These are phyloP conservation scores for Symbiodinium pilosum DNA, from an alignment of 73 alveolate genomes.

Conservation along the genomic window DNA sequence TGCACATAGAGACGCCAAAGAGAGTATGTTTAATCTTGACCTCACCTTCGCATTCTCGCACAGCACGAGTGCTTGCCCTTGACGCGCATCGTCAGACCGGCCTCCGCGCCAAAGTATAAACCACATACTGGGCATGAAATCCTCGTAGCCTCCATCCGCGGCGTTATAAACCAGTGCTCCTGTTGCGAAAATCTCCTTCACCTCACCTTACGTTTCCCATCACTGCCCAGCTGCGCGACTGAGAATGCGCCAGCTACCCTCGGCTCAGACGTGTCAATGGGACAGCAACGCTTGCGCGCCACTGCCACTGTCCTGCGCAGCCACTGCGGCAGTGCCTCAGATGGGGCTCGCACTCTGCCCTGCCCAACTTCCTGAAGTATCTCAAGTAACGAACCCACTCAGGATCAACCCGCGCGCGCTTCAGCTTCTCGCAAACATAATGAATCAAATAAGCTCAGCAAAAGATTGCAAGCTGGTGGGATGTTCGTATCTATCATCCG, in stretches of 20 bases:
- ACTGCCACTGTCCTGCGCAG: not conserved
- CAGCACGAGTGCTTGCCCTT: no score
- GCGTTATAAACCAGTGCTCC: no score
- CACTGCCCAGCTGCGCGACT: not conserved
- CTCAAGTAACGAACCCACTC: no score
- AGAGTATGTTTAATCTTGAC: no score
- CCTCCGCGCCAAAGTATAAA: no score
- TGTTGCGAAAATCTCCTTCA: no score
- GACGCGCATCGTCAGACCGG: no score
- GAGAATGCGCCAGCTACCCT: no score
- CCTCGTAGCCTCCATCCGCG: no score
- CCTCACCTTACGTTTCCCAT: not conserved
- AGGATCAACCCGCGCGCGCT: not conserved
- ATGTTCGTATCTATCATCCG: not conserved
- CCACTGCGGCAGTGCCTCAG: not conserved
- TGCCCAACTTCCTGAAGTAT: not conserved
- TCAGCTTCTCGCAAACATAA: not conserved
- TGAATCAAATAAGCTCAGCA: not conserved
- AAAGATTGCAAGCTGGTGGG: not conserved
- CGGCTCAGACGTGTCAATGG: not conserved
- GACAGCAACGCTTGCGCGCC: not conserved
- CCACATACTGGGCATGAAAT: no score
- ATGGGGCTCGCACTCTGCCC: not conserved
- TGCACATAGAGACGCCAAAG: no score
- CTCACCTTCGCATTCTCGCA: no score